Evolutionary conservation across 129 eudicot genomes (phyloP).

Genomic region (Tagetes patula): DNA sequence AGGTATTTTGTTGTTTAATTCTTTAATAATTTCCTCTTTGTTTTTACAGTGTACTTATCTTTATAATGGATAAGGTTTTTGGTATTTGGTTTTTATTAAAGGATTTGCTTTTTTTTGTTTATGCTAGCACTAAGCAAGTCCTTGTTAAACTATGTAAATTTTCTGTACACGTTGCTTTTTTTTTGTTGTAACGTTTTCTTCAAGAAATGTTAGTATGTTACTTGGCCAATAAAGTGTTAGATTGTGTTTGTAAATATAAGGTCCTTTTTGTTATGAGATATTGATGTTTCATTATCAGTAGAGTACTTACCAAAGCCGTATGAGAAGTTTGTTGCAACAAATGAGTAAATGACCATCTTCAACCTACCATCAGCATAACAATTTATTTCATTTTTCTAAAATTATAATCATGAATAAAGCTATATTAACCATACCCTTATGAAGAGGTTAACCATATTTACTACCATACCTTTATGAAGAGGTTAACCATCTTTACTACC

Average conservation of each 20-base stretch:
- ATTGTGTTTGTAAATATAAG: conserved; percentile 4
- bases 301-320: background rate
- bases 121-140: background rate
- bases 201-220: background rate
- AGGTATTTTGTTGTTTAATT: background rate
- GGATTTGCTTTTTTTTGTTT: background rate
- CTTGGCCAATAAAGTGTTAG: background rate
- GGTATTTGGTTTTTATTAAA: background rate
- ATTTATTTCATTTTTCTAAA: too few relatives aligned
- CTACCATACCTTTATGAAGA: too few relatives aligned
- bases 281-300: background rate
- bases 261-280: background rate
- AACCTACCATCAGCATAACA: too few relatives aligned
- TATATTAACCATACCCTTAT: too few relatives aligned
- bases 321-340: background rate
- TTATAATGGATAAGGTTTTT: background rate
- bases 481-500: too few relatives aligned
- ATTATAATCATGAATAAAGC: too few relatives aligned
- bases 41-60: background rate
- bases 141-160: background rate
- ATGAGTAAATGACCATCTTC: background rate
- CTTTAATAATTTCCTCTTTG: background rate
- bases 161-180: background rate
- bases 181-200: background rate
- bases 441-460: too few relatives aligned